These are phyloP conservation scores for Ampelomyces quisqualis DNA, from an alignment of 2,329 filamentous ascomycete species.

Conservation along the genomic window DNA sequence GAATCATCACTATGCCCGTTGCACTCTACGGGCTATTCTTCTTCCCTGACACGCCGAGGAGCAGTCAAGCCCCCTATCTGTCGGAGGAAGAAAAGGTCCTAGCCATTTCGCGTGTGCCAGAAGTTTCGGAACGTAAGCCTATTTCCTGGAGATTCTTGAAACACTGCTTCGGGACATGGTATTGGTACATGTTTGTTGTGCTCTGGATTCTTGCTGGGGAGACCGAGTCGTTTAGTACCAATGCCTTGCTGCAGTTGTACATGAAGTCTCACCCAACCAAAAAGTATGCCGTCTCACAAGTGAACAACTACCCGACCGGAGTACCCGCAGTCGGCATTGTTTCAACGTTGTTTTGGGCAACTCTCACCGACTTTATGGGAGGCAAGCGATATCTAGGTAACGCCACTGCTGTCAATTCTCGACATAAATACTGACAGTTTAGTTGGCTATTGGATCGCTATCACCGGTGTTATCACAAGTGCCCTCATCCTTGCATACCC, in stretches of 20 bases:
- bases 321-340: conserved; percentile 55
- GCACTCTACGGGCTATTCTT: conserved; percentile 56
- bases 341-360: conserved; percentile 67
- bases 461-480: conserved; percentile 64
- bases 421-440: conserved; percentile 5
- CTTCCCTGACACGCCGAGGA: conserved; percentile 49
- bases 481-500: conserved; percentile 61
- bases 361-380: conserved; percentile 64
- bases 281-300: conserved; percentile 51
- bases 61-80: conserved; percentile 48
- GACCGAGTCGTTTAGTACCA: conserved; percentile 68
- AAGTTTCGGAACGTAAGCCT: conserved; percentile 47
- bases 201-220: conserved; percentile 72
- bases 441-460: conserved; percentile 58
- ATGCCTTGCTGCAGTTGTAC: conserved; percentile 58
- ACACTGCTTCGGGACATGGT: conserved; percentile 60
- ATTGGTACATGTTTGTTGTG: conserved; percentile 66
- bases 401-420: not conserved
- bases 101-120: conserved; percentile 49
- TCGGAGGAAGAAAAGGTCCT: conserved; percentile 45
- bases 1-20: conserved; percentile 58
- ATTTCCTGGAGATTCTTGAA: conserved; percentile 55
- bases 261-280: conserved; percentile 51
- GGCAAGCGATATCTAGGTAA: conserved; percentile 62
- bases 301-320: conserved; percentile 58